Evolutionary conservation across 2,329 filamentous ascomycete genomes (phyloP), one percentile per base, ranked within the genome.

Genomic region (Fusarium luffae): DNA sequence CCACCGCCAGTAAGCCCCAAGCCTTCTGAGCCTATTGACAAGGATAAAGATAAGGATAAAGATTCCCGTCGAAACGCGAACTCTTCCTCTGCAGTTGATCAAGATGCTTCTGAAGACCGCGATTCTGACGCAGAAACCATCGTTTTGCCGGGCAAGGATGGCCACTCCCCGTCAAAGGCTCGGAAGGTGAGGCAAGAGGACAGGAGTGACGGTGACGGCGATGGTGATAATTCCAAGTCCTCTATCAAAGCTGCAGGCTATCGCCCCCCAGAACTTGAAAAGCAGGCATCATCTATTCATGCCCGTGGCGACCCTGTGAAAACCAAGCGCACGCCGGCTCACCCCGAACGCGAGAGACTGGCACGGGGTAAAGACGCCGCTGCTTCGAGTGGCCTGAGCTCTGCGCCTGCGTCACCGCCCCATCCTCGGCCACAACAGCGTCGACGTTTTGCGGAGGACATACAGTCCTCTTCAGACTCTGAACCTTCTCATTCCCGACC

Each of bases 51-150:
- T 25, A 62, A 62, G 37, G 55, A 69, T 41, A 77, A 64, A 66
- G 75, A 74, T 30, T 58, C 77, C 28, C 73, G 75, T n/a, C 71
- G 78, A 13, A 75, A 75, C 57, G 80, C 77, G 62, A 80, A 82
- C 30, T 46, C 69, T 25, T 69, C 69, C 18, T 57, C 67, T 21
- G 72, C 62, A 27, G 27, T 70, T 54, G 75, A 79, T 21, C 75
- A 79, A 54, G 82, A 86, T 59, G 78, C 74, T 57, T 78, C 77
- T 23, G 81, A 81, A 61, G 89, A 90, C 63, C 88, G 85, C 74
- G 89, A 90, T 73, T 92, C 90, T 2, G 90, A 92, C 75, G 90
- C 90, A 50, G 90, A 92, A 80, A 92, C 90, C 16, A 90, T 92
- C 66, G 89, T 92, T 37, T 78, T 92, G 34, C 85, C 88, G 13